Base-by-base conservation (phyloP, 768 basidiomycete species). In the Termitomyces sp. region DNA sequence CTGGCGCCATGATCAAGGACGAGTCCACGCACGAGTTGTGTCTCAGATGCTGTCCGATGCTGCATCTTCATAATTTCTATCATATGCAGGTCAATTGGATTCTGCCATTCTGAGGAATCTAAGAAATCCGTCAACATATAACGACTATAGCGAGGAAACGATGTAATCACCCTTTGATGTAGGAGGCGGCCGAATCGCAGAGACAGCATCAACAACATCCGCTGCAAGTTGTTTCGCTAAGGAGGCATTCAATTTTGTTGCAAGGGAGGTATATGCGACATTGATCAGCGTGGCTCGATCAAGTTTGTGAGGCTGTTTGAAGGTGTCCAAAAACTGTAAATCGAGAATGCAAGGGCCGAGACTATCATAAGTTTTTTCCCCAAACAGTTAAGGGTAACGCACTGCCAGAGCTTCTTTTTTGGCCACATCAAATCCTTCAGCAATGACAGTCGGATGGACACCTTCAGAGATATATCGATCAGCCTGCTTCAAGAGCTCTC, bases 21-120 rank as follows among this genome's bases (percentile, higher is more conserved):
- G 58, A 99, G 81, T 36, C 97, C 97, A 65, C 92, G 89, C 66
- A 99, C 79, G 40, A 99, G 85, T 70, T 97, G 91, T 32, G 97
- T 99, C 73, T 99, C 97, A 24, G 93, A 94, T 61, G 97, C 94
- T 44, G 90, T 95, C 66, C 95, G 90, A 76, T 99, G 97, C 72
- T 97, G 96, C 97, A 99, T 99, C 78, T 98, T 98, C 97, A 98
- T 98, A 61, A 98, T 87, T 75, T 99, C 97, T 53, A 99, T 78
- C 97, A 99, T 99, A 75, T 98, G 96, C 57, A 99, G 79, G 77
- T 99, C 97, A 68, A 98, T 95, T 51, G 95, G 94, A 64, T 94
- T 87, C 54, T 81, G 82, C 80, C 84, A 89, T 64, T 88, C 86
- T 53, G 38, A 8, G 13, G 52, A 53, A 61, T 82, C 85, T 88